These are phyloP conservation scores for Cryphonectria parasitica DNA, from an alignment of 2,329 filamentous ascomycete genomes.

Conservation along the genomic window DNA sequence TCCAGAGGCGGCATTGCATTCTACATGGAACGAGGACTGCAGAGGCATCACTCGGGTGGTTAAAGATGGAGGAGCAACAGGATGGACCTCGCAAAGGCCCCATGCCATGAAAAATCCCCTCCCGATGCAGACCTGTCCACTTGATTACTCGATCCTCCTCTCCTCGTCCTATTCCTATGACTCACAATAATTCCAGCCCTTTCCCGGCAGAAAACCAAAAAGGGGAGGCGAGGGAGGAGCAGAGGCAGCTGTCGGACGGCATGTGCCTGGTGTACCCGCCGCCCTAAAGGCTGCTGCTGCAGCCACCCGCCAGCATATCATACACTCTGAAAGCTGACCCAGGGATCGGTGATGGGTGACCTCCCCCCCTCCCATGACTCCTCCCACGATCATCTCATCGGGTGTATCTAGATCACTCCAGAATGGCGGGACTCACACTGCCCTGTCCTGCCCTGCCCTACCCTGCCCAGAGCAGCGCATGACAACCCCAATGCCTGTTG, in stretches of 20 bases:
- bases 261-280: conserved; percentile 23
- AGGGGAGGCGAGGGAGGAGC: neutral
- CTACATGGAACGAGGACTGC: neutral
- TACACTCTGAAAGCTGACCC: neutral
- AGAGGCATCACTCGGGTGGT: neutral
- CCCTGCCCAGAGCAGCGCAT: neutral
- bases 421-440: conserved; percentile 22
- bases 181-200: no score
- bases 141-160: no score
- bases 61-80: neutral
- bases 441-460: conserved; percentile 2
- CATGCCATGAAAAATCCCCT: neutral
- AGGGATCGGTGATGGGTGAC: conserved; percentile 20
- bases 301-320: conserved; percentile 11
- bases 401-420: conserved; percentile 28
- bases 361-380: neutral
- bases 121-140: neutral
- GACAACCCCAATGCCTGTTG: conserved; percentile 4
- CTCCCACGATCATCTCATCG: conserved; percentile 28
- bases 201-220: neutral
- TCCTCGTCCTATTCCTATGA: neutral
- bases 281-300: conserved; percentile 1
- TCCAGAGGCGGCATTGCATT: neutral
- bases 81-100: neutral
- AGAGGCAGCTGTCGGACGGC: neutral